These are phyloP conservation scores for Colletotrichum neosansevieriae DNA, from an alignment of 2,329 filamentous ascomycete species.

Conservation along the genomic window DNA sequence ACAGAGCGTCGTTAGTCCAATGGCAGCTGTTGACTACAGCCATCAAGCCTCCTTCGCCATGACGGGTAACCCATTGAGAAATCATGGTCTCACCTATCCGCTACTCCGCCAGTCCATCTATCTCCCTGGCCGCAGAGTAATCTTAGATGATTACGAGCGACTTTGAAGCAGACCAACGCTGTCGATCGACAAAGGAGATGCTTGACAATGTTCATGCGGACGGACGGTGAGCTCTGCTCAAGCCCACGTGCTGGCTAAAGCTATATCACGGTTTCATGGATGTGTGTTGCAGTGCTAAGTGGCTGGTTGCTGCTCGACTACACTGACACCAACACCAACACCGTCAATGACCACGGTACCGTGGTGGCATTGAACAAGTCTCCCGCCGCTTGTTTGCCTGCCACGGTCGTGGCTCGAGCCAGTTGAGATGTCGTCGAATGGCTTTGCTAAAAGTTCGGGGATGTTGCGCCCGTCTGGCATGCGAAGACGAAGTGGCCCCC, in stretches of 20 bases:
- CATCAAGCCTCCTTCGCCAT: background rate
- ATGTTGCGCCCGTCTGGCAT: conserved; percentile 10
- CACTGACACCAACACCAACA: background rate
- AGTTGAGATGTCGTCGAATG: background rate
- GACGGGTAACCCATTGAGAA: background rate
- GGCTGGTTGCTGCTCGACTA: background rate
- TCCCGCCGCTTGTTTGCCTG: conserved; percentile 11
- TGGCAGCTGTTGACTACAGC: background rate
- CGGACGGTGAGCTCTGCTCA: background rate
- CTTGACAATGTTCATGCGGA: background rate
- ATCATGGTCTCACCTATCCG: background rate
- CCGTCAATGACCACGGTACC: background rate
- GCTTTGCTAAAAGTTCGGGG: background rate
- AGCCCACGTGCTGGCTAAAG: conserved; percentile 16
- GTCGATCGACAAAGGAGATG: background rate
- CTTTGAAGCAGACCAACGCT: background rate
- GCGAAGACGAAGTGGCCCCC: background rate
- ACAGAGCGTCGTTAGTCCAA: conserved; percentile 8
- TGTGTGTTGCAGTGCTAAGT: background rate
- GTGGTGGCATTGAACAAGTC: conserved; percentile 5
- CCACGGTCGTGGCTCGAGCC: background rate
- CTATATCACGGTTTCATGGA: conserved; percentile 13
- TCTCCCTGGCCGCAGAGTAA: conserved; percentile 1
- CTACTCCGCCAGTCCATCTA: background rate
- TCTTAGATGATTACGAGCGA: background rate